These are phyloP conservation scores for Cucurbita argyrosperma DNA, from an alignment of 306 rosid genomes.

Conservation along the genomic window DNA sequence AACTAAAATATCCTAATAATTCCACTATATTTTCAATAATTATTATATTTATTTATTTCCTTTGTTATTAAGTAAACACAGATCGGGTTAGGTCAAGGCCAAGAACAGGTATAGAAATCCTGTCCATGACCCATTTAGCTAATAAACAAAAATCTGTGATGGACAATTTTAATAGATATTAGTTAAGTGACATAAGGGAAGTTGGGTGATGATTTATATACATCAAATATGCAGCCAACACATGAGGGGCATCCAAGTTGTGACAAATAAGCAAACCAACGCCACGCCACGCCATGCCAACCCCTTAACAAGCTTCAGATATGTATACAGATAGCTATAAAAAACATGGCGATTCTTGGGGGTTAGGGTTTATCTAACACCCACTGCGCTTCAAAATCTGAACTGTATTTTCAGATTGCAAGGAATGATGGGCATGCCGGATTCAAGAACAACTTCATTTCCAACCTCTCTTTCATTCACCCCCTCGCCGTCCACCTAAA, in stretches of 20 bases:
- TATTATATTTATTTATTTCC: too few species aligned
- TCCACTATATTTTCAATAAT: too few species aligned
- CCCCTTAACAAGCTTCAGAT: neutral
- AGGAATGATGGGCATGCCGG: neutral
- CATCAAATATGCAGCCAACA: neutral
- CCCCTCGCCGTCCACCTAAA: slow-evolving; percentile 29
- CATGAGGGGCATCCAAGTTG: slow-evolving; percentile 27
- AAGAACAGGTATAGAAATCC: too few species aligned
- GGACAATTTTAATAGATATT: too few species aligned
- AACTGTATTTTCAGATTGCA: neutral
- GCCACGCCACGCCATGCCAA: slow-evolving; percentile 41
- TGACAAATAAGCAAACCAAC: slow-evolving; percentile 33
- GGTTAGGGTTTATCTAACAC: neutral
- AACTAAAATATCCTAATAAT: too few species aligned
- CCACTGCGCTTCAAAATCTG: neutral
- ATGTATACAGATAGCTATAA: neutral
- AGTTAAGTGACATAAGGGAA: neutral
- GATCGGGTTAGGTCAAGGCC: too few species aligned
- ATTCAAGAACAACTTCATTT: neutral
- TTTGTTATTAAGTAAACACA: too few species aligned
- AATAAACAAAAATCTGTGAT: too few species aligned
- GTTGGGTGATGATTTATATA: neutral
- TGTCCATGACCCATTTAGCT: too few species aligned
- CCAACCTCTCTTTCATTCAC: slow-evolving; percentile 24
- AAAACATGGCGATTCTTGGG: neutral